Base-by-base conservation (phyloP, 345 rosid genomes). In the Eutrema japonicum region DNA sequence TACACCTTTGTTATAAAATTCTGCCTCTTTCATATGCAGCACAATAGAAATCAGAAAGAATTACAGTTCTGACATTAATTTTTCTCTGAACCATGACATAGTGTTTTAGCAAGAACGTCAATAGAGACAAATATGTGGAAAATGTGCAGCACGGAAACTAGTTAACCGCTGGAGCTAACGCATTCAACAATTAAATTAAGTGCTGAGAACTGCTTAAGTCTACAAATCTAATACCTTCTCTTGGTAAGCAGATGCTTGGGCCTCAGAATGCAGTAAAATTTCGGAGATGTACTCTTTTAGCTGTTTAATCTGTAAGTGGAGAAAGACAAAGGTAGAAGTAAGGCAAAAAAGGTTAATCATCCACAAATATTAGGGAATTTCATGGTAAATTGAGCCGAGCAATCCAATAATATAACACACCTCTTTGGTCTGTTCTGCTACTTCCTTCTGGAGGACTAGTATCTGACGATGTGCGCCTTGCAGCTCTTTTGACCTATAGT, bases 201-300 rank as follows among this genome's bases (percentile, higher is more conserved):
- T 53, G 69, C 6, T 27, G 38, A 76, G 55, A 30, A 62, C 10
- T 8, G 68, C 63, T 32, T 4, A 76, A 11, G 41, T 29, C 42
- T 74, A 51, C 35, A 14, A 42, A 68, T 66, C 64, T 33, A 36
- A 43, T 82, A 94, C 98, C 98, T 94, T 91, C 68, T 88, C 87
- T 80, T 88, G 97, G 81, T 77, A 94, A 52, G 84, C 85, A 57
- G 83, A 82, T 74, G 98, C 85, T 79, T 94, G 98, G 68, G 97
- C 97, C 80, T 94, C 98, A 45, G 90, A 90, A 81, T 94, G 98
- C 77, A 94, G 61, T 52, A 85, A 76, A 72, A 94, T 79, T 74
- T 94, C 96, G 0, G 94, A 88, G 68, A 88, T 84, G 83, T 87
- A 87, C 62, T 87, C 89, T 81, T 86, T 91, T 82, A 80, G 85